Base-by-base conservation (phyloP, 2,329 filamentous ascomycete genomes). In the Monosporascus sp. region DNA sequence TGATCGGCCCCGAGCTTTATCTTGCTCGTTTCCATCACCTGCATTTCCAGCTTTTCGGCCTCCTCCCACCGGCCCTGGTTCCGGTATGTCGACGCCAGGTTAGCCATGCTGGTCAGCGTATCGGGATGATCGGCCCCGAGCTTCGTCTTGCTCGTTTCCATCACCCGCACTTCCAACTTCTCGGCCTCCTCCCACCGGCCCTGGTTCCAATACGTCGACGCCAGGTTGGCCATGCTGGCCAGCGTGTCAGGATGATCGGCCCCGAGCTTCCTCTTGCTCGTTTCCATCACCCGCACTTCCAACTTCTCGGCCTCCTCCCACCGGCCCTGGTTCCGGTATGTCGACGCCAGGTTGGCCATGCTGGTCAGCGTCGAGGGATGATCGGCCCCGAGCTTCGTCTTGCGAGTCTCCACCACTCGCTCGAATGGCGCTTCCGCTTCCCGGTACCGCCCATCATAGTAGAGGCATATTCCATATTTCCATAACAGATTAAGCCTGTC, bases 231-330 rank as follows among this genome's bases (percentile, higher is more conserved):
- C 31, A 51, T 54, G 17, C 48, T 51, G n/a, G n/a, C 37, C 17
- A 55, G n/a, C 31, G 54, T 55, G 37, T 53, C 22, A 11, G 58
- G 57, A 41, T 60, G 54, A 9, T 57, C 58, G 22, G 39, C 35
- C 17, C 58, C 59, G 6, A 60, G 51, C 27, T 64, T n/a, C 9
- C 8, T 55, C 39, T 53, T 56, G 3, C 27, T 22, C 0, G 9
- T 49, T 49, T 60, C 22, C 22, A 24, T 24, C 22, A 24, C 22
- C 22, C 5, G 22, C 5, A 24, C 22, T 4, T 4, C 3, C 22
- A 24, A 5, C 22, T 6, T 6, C 5, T 24, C 22, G 22, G 22
- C 25, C 3, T 27, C 8, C 25, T 27, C 8, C 25, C 25, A 31
- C 3, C 27, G 27, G 27, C 27, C 27, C 27, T 31, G 27, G 0